Evolutionary conservation across 495 filamentous ascomycete species (phyloP), one percentile per base, ranked within the genome.

Genomic region (Penicillium subrubescens): DNA sequence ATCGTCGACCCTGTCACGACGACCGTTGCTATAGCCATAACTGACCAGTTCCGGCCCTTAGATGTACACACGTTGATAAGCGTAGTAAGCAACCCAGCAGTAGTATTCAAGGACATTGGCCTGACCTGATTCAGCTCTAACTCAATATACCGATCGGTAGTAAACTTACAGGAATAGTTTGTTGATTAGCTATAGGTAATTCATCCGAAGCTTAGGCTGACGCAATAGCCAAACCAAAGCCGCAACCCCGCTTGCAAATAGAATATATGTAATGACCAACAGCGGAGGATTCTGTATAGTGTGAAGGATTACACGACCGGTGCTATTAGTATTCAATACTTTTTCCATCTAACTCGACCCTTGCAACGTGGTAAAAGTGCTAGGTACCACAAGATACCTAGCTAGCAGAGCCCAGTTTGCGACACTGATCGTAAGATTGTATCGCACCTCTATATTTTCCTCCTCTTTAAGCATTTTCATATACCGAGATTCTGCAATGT

Each of bases 301-400:
- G 6, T 64, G 46, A 11, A 77, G 53, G 33, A 71, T 54, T 14
- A 14, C 50, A 14, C 54, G 43, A 19, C 65, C 66, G 4, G 60
- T 44, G n/a, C 39, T 44, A 48, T 67, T 62, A 15, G 56, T 41
- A 12, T 46, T 25, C 35, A 70, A 52, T n/a, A 25, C 39, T 44
- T 65, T 39, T 51, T 70, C 54, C 15, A 71, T 27, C n/a, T 60
- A 46, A 23, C 67, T 58, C 21, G 62, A 66, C 8, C 73, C 61
- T 53, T 78, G 63, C 43, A 77, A 60, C 17, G 65, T 69, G 57
- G 69, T 76, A 57, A 78, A 80, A 35, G 73, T 80, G 3, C 73
- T 75, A 8, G 77, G 77, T 34, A 80, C 66, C 21, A 78, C 69
- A 33, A 80, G 62, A 64, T 76, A 78, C 5, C 75, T 73, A 2